Evolutionary conservation across 176 grass and related monocot species (phyloP).

Genomic region (Triticum aestivum): DNA sequence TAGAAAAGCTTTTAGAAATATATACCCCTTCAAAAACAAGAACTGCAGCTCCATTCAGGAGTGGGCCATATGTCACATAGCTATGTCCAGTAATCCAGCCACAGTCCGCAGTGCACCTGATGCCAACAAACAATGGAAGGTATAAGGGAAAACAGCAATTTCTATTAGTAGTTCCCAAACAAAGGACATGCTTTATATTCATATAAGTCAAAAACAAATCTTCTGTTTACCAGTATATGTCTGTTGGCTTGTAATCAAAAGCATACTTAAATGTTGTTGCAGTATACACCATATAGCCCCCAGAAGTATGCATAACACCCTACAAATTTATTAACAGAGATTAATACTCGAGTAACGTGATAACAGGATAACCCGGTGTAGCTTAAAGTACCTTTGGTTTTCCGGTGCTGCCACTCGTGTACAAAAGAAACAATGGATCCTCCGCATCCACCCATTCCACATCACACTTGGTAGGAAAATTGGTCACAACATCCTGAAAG

Average conservation of each 20-base stretch:
- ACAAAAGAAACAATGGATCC: slow-evolving; percentile 98
- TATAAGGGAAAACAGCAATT: slow-evolving; percentile 6
- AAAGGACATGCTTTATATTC: not conserved
- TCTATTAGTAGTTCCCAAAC: slow-evolving; percentile 14
- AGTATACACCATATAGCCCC: slow-evolving; percentile 96
- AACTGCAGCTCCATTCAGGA: slow-evolving; percentile 79
- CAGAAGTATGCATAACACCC: slow-evolving; percentile 98
- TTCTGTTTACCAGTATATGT: slow-evolving; percentile 85
- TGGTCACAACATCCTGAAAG: slow-evolving; percentile 75
- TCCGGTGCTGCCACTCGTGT: slow-evolving; percentile 97
- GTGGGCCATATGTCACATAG: slow-evolving; percentile 83
- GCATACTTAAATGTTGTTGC: slow-evolving; percentile 99
- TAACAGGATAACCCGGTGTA: not conserved
- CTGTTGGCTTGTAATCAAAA: slow-evolving; percentile 90
- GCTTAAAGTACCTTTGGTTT: slow-evolving; percentile 83
- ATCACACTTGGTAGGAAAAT: slow-evolving; percentile 79
- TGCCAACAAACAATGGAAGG: slow-evolving; percentile 26
- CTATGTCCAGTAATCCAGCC: slow-evolving; percentile 92
- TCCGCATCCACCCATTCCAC: slow-evolving; percentile 99
- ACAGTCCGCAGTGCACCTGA: slow-evolving; percentile 89
- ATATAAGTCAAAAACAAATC: not conserved
- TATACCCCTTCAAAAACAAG: slow-evolving; percentile 83
- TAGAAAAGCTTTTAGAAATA: slow-evolving; percentile 26
- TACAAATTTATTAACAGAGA: slow-evolving; percentile 30
- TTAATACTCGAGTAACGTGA: slow-evolving; percentile 27